A percentile compares a stretch with the other conserved stretches of the same genome.
Evolutionary conservation across 2,329 filamentous ascomycete species (phyloP).

Genomic region (Akanthomyces muscarius): DNA sequence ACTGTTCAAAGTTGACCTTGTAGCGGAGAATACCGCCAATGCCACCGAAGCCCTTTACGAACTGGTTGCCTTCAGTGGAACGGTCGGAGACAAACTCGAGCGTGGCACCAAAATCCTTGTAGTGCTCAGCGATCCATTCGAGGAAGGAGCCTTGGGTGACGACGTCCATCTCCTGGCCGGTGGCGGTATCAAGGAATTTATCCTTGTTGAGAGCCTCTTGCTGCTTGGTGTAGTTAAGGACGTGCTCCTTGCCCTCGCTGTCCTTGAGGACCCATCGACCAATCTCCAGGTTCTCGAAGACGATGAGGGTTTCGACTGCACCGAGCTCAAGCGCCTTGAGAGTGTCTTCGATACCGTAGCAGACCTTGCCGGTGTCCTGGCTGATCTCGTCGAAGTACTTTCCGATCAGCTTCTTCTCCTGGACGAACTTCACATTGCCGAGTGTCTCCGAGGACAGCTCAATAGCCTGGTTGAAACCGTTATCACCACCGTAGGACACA

Average conservation of each 20-base stretch:
- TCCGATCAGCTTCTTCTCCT: constrained; percentile 99
- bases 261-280: constrained; percentile 88
- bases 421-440: constrained; percentile 99
- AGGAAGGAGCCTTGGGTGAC: constrained; percentile 85
- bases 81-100: constrained; percentile 97
- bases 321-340: constrained; percentile 94
- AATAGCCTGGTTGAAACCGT: constrained; percentile 99
- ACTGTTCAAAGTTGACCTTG: constrained; percentile 99
- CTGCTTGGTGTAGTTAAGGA: constrained; percentile 83
- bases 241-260: constrained; percentile 64
- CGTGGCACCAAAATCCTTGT: constrained; percentile 93
- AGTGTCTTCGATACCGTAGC: constrained; percentile 97
- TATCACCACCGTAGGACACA: constrained; percentile 97
- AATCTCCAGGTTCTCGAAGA: constrained; percentile 95
- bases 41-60: constrained; percentile 98
- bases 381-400: constrained; percentile 99
- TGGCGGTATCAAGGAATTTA: constrained; percentile 91
- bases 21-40: constrained; percentile 96
- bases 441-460: constrained; percentile 92
- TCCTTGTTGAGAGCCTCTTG: constrained; percentile 68
- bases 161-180: constrained; percentile 96
- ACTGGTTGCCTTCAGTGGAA: constrained; percentile 98
- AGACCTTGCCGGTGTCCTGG: constrained; percentile 93
- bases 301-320: constrained; percentile 89
- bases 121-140: constrained; percentile 99